Conservation (phyloP, 441 rosid genomes). For the Gossypium lobatum region DNA sequence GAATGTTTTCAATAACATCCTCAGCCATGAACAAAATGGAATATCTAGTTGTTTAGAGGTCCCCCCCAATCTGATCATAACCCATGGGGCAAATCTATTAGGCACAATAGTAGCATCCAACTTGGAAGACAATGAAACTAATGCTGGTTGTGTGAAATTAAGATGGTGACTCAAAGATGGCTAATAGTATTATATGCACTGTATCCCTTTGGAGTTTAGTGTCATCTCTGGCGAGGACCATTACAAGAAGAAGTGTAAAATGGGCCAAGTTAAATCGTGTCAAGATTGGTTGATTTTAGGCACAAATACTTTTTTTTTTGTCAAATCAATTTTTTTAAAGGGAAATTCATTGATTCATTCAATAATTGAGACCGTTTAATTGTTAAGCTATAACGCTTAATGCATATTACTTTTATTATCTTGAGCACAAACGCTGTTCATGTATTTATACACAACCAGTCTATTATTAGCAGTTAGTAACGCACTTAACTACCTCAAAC, state of each 20-base stretch:
- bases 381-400: too few species aligned
- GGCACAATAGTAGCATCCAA: neutral
- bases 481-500: too few species aligned
- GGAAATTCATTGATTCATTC: too few species aligned
- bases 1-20: neutral
- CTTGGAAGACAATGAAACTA: neutral
- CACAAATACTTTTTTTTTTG: too few species aligned
- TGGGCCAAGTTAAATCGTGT: neutral
- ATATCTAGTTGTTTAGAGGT: neutral
- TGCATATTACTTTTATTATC: too few species aligned
- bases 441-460: too few species aligned
- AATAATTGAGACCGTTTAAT: too few species aligned
- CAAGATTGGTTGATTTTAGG: too few species aligned
- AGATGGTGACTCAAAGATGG: neutral
- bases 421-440: too few species aligned
- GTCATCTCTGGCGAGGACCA: constrained; percentile 14
- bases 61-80: neutral
- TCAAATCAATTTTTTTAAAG: too few species aligned
- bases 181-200: neutral
- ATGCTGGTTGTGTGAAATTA: too few species aligned
- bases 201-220: neutral
- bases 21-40: neutral
- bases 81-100: neutral
- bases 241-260: neutral
- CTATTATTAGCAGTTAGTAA: too few species aligned